Conservation (phyloP, 2,329 filamentous ascomycete species). For the Beauveria australis region DNA sequence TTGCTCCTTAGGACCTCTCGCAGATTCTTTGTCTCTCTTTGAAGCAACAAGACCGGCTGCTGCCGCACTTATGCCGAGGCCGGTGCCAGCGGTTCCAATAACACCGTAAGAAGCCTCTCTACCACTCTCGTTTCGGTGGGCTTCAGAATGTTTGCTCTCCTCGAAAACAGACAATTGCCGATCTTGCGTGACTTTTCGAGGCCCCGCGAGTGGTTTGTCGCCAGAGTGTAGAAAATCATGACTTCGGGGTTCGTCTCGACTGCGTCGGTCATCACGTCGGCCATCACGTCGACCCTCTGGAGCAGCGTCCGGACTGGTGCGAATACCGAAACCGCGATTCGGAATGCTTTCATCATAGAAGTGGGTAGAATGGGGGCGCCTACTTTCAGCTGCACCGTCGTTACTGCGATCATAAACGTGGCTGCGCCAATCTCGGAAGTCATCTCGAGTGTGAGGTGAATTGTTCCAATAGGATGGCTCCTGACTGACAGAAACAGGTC, state of each 20-base stretch:
- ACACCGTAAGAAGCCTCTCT: not conserved
- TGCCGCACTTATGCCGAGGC: slow-evolving; percentile 40
- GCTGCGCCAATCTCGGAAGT: slow-evolving; percentile 33
- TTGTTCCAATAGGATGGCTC: slow-evolving; percentile 42
- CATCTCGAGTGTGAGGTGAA: slow-evolving; percentile 40
- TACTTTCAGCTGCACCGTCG: slow-evolving; percentile 19
- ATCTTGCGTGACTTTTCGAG: slow-evolving; percentile 14
- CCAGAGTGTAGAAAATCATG: slow-evolving; percentile 15
- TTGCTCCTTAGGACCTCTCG: not conserved
- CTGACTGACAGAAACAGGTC: slow-evolving; percentile 46
- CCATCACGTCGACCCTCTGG: slow-evolving; percentile 29
- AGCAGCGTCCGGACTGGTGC: slow-evolving; percentile 30
- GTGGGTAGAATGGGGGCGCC: slow-evolving; percentile 20
- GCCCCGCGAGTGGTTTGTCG: slow-evolving; percentile 14
- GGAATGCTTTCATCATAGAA: slow-evolving; percentile 40
- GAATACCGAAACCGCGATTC: slow-evolving; percentile 44
- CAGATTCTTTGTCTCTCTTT: slow-evolving; percentile 26
- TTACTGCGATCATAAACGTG: slow-evolving; percentile 30
- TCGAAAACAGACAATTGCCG: not conserved
- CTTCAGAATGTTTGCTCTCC: not conserved
- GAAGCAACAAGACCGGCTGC: slow-evolving; percentile 32
- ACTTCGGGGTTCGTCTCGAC: slow-evolving; percentile 23
- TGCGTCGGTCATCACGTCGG: slow-evolving; percentile 30
- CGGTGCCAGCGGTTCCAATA: slow-evolving; percentile 40
- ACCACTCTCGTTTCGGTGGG: not conserved